Evolutionary conservation across 805 yeast genomes (phyloP).

Genomic region (Nakazawaea ishiwadae): DNA sequence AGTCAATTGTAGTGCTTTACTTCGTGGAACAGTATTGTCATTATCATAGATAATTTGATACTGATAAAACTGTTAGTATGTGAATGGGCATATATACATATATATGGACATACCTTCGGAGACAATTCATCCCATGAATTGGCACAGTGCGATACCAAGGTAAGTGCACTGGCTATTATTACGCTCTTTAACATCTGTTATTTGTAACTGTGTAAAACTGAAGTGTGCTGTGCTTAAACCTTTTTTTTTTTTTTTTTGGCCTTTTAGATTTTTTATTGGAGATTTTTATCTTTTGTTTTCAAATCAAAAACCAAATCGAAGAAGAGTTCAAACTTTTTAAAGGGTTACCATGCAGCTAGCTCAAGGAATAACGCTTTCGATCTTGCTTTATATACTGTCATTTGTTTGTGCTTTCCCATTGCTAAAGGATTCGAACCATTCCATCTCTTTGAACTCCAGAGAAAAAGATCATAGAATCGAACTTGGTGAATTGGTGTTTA

Average conservation of each 20-base stretch:
- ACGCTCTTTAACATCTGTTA: background rate
- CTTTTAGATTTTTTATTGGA: background rate
- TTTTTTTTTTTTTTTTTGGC: background rate
- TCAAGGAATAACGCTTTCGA: no score
- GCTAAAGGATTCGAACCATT: background rate
- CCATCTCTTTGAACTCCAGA: background rate
- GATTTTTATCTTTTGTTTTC: background rate
- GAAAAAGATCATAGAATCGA: background rate
- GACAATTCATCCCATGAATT: conserved; percentile 7
- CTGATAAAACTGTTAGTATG: background rate
- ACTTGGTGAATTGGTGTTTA: background rate
- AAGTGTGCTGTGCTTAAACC: no score
- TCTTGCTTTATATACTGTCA: background rate
- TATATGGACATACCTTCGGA: conserved; percentile 3
- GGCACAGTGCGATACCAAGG: background rate
- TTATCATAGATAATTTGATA: conserved; percentile 5
- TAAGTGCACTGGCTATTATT: background rate
- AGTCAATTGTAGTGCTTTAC: background rate
- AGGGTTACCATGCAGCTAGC: no score
- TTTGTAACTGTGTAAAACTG: no score
- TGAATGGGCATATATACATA: background rate
- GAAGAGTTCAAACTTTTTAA: no score
- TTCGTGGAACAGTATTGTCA: background rate
- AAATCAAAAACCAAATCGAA: background rate
- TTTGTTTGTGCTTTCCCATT: background rate